These are phyloP conservation scores for Effrenium voratum DNA, from an alignment of 73 alveolate species.

Conservation along the genomic window DNA sequence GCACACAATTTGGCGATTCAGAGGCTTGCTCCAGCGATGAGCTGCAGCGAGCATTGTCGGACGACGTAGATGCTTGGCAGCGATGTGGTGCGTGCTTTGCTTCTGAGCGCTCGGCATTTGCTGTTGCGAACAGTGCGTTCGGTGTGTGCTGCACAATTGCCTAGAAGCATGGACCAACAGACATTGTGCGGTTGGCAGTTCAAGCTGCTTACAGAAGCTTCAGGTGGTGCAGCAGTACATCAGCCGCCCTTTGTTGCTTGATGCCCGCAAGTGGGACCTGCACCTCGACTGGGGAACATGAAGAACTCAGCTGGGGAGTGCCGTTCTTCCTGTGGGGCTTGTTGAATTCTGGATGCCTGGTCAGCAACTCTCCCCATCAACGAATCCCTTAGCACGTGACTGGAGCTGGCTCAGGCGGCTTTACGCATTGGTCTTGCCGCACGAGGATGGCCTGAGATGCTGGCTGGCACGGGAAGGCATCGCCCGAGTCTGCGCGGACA, in stretches of 20 bases:
- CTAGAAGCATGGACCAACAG: not conserved
- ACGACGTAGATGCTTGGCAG: no score
- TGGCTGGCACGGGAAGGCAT: constrained; percentile 86
- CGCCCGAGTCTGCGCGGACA: constrained; percentile 78
- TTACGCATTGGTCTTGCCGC: constrained; percentile 77
- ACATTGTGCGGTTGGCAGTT: not conserved
- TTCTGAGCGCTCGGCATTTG: no score
- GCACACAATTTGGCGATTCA: not conserved
- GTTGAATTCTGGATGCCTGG: not conserved
- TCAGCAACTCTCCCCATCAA: no score
- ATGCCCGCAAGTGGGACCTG: constrained; percentile 91
- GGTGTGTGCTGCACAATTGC: not conserved
- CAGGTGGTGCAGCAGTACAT: constrained; percentile 90
- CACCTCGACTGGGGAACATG: not conserved
- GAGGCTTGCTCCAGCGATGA: no score
- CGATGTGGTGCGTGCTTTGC: no score
- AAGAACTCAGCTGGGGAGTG: not conserved
- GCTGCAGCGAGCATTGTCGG: no score
- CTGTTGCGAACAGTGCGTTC: no score
- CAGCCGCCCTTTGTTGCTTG: constrained; percentile 59
- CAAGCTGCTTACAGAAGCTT: no score
- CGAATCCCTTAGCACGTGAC: no score
- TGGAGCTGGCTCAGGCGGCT: constrained; percentile 4
- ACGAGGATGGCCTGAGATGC: constrained; percentile 35
- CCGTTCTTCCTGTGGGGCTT: not conserved